Evolutionary conservation across 177 flowering plant genomes (phyloP), one percentile per base, ranked within the genome.

Genomic region (Tripterygium wilfordii): DNA sequence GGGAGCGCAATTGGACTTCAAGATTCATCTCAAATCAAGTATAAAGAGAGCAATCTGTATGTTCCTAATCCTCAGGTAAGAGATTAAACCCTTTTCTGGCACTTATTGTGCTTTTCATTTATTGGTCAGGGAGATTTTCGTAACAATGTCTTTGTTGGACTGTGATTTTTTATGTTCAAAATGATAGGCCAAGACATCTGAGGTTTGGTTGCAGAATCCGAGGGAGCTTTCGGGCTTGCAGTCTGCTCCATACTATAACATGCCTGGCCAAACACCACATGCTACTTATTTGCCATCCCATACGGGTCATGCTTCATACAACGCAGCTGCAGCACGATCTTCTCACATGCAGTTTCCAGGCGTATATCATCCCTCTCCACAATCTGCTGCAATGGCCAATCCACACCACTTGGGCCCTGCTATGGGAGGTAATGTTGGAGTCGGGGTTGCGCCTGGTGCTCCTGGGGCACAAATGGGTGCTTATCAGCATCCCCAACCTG

Each of bases 171-270:
- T 14, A 7, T 40, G 8, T 35, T 12, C 19, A 25, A 17, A 40
- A 27, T 64, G 19, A 42, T 81, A 92, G 98, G 95, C 85, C 0
- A 96, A 88, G 57, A 61, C 88, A 29, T 82, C 96, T 2, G 95
- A 88, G 68, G 55, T 86, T 5, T 85, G 98, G 98, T 65, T 92
- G 41, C 91, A 79, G 67, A 85, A 78, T 49, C 80, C 85, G 2
- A 73, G 96, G 65, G 98, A 85, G 24, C 46, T 71, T 31, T 67
- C 82, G 2, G 71, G 82, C 12, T 1, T 88, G 75, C 98, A 85
- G 35, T 76, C 96, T 1, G 56, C 76, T 25, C 77, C 84, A 38
- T 91, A 79, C 60, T 92, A 82, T 67, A 85, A 80, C 58, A 59
- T 92, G 70, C 60, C 84, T 14, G 87, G 81, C 36, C 95, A 85